Conservation (phyloP, 176 grass and related monocot species). For the Carex scoparia region DNA sequence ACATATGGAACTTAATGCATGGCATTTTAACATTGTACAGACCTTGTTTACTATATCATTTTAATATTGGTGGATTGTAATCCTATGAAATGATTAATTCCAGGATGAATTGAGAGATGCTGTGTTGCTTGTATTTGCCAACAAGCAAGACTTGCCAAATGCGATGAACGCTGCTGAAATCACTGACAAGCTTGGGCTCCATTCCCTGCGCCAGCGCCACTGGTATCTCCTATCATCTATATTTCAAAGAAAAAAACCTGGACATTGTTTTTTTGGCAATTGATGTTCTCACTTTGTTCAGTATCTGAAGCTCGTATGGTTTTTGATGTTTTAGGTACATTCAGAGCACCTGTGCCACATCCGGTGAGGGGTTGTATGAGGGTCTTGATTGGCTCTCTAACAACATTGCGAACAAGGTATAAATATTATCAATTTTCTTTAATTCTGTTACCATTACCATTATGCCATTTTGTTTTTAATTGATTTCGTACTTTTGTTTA, state of each 20-base stretch:
- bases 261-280: neutral
- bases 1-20: neutral
- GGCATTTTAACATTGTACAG: neutral
- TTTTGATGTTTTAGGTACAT: constrained; percentile 21
- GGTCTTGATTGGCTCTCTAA: constrained; percentile 31
- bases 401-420: constrained; percentile 29
- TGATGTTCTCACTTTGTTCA: neutral
- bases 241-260: neutral
- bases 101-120: constrained; percentile 33
- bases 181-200: constrained; percentile 27
- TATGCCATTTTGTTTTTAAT: neutral
- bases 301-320: neutral
- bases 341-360: constrained; percentile 29
- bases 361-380: constrained; percentile 28
- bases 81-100: neutral
- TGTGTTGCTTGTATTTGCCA: constrained; percentile 29
- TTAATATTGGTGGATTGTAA: neutral
- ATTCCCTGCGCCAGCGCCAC: constrained; percentile 27
- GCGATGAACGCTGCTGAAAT: constrained; percentile 29
- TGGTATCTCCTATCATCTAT: neutral
- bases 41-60: neutral
- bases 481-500: neutral
- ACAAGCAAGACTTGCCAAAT: constrained; percentile 30
- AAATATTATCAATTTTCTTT: constrained; percentile 1
- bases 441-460: neutral